phyloP scores from a whole-genome alignment of 495 filamentous ascomycete genomes.

The Podospora tetraspora region DNA sequence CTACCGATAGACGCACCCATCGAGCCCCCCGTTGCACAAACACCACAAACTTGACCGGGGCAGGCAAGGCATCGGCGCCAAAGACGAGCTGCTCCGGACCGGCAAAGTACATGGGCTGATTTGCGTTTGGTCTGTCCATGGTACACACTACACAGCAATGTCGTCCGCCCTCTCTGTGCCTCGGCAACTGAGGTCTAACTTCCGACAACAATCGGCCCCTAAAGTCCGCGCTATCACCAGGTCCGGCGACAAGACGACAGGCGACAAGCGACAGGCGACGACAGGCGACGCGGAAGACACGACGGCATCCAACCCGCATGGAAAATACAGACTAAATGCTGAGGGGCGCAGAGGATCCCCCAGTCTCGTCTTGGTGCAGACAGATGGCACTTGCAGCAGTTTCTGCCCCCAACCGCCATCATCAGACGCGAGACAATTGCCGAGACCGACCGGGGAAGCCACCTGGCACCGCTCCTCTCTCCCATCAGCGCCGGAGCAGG shows the following conservation, averaged over 20 bases:
- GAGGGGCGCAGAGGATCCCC: not conserved
- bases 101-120: not conserved
- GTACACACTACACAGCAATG: too few relatives aligned
- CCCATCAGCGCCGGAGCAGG: not conserved
- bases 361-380: not conserved
- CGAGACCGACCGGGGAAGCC: not conserved
- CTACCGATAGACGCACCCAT: not conserved
- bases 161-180: not conserved
- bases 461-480: not conserved
- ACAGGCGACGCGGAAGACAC: not conserved
- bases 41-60: not conserved
- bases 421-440: not conserved
- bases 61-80: not conserved
- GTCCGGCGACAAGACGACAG: not conserved
- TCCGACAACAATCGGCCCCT: not conserved
- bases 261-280: not conserved
- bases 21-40: not conserved
- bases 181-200: not conserved
- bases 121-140: too few relatives aligned
- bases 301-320: not conserved
- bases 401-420: not conserved
- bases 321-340: slow-evolving; percentile 2
- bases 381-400: not conserved
- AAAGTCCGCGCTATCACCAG: slow-evolving; percentile 4
- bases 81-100: not conserved